phyloP scores from a whole-genome alignment of 179 eudicot genomes.

The Dionaea muscipula region DNA sequence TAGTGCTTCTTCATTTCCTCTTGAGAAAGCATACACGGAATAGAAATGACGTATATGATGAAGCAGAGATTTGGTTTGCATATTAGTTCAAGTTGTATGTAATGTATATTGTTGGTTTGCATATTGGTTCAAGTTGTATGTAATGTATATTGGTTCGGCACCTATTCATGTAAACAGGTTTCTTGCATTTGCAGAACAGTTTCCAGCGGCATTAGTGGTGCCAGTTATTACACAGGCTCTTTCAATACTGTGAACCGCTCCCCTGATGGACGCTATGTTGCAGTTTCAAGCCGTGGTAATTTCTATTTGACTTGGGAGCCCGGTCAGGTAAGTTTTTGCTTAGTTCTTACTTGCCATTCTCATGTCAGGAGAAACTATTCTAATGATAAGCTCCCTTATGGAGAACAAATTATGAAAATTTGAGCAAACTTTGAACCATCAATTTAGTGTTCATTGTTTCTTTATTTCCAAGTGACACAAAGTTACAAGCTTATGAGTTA shows the following conservation, averaged over 20 bases:
- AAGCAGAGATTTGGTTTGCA: too few relatives aligned
- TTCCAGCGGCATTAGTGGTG: slow-evolving; percentile 99
- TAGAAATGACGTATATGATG: too few relatives aligned
- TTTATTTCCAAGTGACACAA: too few relatives aligned
- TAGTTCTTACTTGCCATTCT: background rate
- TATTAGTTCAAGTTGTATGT: too few relatives aligned
- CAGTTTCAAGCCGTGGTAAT: slow-evolving; percentile 98
- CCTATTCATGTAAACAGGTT: background rate
- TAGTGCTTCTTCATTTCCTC: too few relatives aligned
- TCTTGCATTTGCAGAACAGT: slow-evolving; percentile 83
- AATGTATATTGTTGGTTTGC: too few relatives aligned
- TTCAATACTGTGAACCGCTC: slow-evolving; percentile 94
- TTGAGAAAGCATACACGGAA: too few relatives aligned
- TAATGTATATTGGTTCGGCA: too few relatives aligned
- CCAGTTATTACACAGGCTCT: slow-evolving; percentile 94
- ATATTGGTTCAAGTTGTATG: too few relatives aligned
- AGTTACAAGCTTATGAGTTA: too few relatives aligned
- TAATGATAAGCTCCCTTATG: background rate
- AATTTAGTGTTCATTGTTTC: too few relatives aligned
- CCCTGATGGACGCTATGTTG: slow-evolving; percentile 91
- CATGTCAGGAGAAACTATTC: background rate
- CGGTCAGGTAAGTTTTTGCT: slow-evolving; percentile 58
- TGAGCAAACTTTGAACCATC: background rate
- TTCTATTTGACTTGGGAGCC: slow-evolving; percentile 97
- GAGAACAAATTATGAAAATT: background rate